Evolutionary conservation across 2,329 filamentous ascomycete genomes (phyloP).

Genomic region (Metarhizium album): DNA sequence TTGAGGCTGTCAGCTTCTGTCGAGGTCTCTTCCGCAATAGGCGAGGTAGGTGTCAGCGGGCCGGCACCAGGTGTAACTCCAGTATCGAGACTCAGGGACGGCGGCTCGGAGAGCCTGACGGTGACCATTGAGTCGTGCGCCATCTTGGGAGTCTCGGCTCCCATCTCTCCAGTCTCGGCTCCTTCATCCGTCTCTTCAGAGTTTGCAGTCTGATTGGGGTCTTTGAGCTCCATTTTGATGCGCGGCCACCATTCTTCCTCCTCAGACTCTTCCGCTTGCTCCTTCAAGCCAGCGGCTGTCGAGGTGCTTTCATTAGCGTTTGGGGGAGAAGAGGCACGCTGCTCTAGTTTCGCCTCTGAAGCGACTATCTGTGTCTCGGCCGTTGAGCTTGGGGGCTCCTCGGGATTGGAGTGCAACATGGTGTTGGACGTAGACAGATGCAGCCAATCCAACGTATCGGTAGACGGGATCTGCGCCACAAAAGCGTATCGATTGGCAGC

Average conservation of each 20-base stretch:
- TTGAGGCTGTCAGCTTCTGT: background rate
- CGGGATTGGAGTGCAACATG: slow-evolving; percentile 18
- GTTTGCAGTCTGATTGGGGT: background rate
- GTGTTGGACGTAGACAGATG: slow-evolving; percentile 11
- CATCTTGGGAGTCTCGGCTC: slow-evolving; percentile 25
- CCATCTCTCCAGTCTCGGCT: slow-evolving; percentile 16
- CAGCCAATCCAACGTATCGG: slow-evolving; percentile 14
- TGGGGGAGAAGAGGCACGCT: slow-evolving; percentile 17
- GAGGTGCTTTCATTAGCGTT: slow-evolving; percentile 8
- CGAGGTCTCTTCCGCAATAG: slow-evolving; percentile 9
- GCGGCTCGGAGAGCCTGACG: slow-evolving; percentile 58
- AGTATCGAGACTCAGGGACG: slow-evolving; percentile 41
- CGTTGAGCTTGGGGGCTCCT: slow-evolving; percentile 11
- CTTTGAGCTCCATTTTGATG: background rate
- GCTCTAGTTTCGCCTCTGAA: slow-evolving; percentile 14
- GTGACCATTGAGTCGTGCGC: slow-evolving; percentile 66
- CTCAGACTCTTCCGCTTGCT: background rate
- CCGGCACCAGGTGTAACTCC: slow-evolving; percentile 18
- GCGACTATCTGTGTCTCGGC: slow-evolving; percentile 17
- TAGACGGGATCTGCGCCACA: background rate
- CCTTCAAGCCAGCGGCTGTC: background rate
- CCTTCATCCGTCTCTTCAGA: slow-evolving; percentile 3
- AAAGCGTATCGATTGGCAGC: background rate
- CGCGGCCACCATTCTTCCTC: background rate
- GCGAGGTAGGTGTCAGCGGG: slow-evolving; percentile 6